These are phyloP conservation scores for Cyclotella atomus DNA, from an alignment of 108 stramenopile genomes.

Conservation along the genomic window DNA sequence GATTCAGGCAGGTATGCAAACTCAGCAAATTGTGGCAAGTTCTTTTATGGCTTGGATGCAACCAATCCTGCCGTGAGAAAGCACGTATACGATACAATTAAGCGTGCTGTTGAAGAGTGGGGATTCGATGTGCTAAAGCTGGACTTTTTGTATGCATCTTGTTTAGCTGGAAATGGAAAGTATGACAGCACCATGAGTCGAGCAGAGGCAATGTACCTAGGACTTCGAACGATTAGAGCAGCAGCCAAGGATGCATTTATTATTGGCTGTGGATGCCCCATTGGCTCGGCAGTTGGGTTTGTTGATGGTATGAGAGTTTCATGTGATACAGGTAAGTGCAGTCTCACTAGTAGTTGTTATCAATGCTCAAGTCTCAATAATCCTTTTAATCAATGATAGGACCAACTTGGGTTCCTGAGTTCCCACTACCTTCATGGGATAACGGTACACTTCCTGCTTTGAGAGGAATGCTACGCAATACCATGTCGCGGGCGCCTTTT, in stretches of 20 bases:
- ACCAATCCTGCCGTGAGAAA: conserved; percentile 85
- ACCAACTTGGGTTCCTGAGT: conserved; percentile 87
- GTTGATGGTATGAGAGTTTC: conserved; percentile 89
- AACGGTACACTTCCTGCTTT: conserved; percentile 86
- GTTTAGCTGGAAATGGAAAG: conserved; percentile 86
- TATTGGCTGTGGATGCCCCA: conserved; percentile 91
- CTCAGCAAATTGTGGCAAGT: conserved; percentile 92
- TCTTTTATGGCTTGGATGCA: conserved; percentile 93
- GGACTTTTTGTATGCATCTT: conserved; percentile 94
- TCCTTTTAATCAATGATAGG: too few relatives aligned
- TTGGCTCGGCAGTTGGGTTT: conserved; percentile 81
- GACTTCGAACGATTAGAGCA: conserved; percentile 82
- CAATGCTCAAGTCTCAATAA: too few relatives aligned
- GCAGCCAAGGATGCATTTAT: conserved; percentile 84
- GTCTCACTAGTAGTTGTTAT: too few relatives aligned
- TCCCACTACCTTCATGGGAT: conserved; percentile 87
- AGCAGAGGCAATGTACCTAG: conserved; percentile 90
- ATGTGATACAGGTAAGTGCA: conserved; percentile 94
- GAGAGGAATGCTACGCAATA: conserved; percentile 90
- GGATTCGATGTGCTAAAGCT: conserved; percentile 88
- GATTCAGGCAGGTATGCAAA: conserved; percentile 80
- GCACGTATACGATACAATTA: conserved; percentile 67
- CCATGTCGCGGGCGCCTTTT: conserved; percentile 78
- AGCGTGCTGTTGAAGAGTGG: conserved; percentile 89
- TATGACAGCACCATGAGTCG: conserved; percentile 83